Conservation (phyloP, 768 basidiomycete genomes). For the Coprinopsis sp. region DNA sequence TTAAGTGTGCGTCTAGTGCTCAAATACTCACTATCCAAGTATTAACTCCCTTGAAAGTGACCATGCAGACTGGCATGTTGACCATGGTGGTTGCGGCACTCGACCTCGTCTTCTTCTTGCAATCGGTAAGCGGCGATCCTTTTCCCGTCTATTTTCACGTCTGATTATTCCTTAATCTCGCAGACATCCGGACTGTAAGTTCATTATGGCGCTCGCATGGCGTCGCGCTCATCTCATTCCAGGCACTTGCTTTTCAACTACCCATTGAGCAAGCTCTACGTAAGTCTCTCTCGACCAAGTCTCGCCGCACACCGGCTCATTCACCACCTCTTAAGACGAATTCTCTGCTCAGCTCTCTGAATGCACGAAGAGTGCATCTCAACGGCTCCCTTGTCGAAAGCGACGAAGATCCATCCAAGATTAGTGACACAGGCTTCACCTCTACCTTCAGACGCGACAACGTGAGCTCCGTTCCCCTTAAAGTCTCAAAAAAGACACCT, state of each 20-base stretch:
- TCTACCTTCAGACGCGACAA: no score
- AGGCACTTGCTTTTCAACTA: neutral
- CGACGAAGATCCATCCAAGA: no score
- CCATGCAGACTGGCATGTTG: slow-evolving; percentile 1
- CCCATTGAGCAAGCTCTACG: slow-evolving; percentile 3
- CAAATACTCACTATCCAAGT: neutral
- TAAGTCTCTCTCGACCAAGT: no score
- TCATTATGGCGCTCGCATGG: neutral
- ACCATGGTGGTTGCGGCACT: slow-evolving; percentile 1
- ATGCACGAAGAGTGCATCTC: no score
- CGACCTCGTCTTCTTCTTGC: neutral
- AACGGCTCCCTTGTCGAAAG: no score
- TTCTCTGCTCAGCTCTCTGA: neutral
- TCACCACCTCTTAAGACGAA: no score
- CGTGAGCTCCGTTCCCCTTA: no score
- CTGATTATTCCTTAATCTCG: neutral
- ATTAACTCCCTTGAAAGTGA: neutral
- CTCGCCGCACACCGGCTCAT: no score
- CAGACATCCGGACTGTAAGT: slow-evolving; percentile 2
- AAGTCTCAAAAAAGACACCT: no score
- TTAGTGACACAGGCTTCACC: no score
- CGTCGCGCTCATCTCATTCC: neutral
- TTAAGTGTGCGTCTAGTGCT: neutral
- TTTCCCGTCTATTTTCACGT: neutral
- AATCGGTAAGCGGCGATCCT: neutral